phyloP scores from a whole-genome alignment of 2,329 filamentous ascomycete genomes.

The Ceratocystis ficicola region DNA sequence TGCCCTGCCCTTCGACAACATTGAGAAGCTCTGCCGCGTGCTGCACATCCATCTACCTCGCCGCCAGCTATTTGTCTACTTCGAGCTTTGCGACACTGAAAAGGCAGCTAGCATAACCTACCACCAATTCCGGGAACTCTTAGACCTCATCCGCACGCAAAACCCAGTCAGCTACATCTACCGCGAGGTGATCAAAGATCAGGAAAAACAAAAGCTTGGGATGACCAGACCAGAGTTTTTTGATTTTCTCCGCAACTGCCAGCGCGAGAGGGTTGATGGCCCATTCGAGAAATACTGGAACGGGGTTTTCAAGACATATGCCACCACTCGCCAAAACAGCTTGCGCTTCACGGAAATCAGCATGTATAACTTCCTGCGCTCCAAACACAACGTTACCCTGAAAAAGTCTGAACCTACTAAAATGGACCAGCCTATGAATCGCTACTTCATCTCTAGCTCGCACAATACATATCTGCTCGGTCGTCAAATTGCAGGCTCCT shows the following conservation, averaged over 20 bases:
- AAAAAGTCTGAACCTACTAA: constrained; percentile 47
- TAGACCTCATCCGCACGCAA: constrained; percentile 48
- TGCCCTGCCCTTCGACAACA: constrained; percentile 61
- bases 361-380: constrained; percentile 67
- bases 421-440: constrained; percentile 77
- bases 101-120: constrained; percentile 59
- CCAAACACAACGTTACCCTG: constrained; percentile 59
- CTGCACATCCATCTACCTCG: constrained; percentile 84
- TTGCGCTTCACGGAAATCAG: constrained; percentile 60
- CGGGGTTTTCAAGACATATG: constrained; percentile 56
- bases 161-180: constrained; percentile 33
- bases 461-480: constrained; percentile 96
- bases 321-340: constrained; percentile 25
- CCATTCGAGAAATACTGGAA: constrained; percentile 52
- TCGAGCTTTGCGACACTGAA: constrained; percentile 58
- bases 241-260: constrained; percentile 57
- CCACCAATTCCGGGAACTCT: constrained; percentile 69
- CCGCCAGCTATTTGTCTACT: constrained; percentile 59
- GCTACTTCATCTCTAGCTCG: constrained; percentile 96
- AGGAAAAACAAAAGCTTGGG: constrained; percentile 41
- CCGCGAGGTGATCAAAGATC: constrained; percentile 41
- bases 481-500: constrained; percentile 76
- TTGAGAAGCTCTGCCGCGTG: constrained; percentile 74
- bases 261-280: constrained; percentile 61
- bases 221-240: constrained; percentile 65